Evolutionary conservation across 176 grass and related monocot genomes (phyloP), one percentile per base, ranked within the genome.

Genomic region (Leersia perrieri): DNA sequence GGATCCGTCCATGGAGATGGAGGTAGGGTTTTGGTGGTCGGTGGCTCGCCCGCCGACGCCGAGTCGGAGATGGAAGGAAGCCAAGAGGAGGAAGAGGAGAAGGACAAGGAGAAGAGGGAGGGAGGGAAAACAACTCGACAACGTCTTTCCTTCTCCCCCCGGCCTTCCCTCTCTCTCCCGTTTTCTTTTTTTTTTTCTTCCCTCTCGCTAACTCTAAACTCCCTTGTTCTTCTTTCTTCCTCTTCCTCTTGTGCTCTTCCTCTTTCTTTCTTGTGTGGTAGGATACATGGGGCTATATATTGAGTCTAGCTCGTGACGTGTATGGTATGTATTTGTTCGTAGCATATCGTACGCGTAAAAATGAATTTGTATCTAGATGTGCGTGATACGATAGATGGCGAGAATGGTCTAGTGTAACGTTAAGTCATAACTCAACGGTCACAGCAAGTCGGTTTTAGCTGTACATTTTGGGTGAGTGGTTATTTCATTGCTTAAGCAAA

Each of bases 41-140:
- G n/a, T n/a, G n/a, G n/a, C n/a, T n/a, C n/a, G n/a, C n/a, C n/a
- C n/a, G n/a, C n/a, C n/a, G n/a, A n/a, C n/a, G 32, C 30, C 23
- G 51, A 2, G 30, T 7, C 29, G 77, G 63, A 4, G 8, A 2
- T 22, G 1, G 20, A 66, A 16, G 39, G 1, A 55, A 72, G 67
- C 79, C 40, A 77, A 71, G 72, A 34, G 70, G 55, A 7, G 4
- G 53, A 41, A 85, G 85, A 67, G 30, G 39, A 28, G 45, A 27
- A 51, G 73, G 51, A 80, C 72, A 44, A 35, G 36, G 60, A 62
- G 70, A 62, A 66, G 83, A 47, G 53, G 64, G 75, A 84, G 70
- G 70, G 80, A 88, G 76, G 80, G 83, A 71, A 88, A 92, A 84
- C 85, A 87, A 87, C 88, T 86, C 84, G 16, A 60, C 22, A 77